These are phyloP conservation scores for Mollisiaceae sp. DNA, from an alignment of 2,329 filamentous ascomycete species.

Conservation along the genomic window DNA sequence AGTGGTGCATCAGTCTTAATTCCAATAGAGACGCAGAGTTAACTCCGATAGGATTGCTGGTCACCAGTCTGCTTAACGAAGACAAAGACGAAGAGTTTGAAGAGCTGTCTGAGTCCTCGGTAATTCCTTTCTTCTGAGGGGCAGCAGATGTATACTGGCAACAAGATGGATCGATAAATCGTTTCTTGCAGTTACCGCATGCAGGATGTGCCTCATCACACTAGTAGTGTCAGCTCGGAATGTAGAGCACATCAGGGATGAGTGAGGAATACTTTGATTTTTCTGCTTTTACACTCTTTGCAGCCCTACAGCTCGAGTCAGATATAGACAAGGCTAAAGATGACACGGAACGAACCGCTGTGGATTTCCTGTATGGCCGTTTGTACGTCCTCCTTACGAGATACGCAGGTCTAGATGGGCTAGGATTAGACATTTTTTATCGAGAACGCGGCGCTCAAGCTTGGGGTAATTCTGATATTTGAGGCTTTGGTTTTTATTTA, in stretches of 20 bases:
- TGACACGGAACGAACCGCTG: background rate
- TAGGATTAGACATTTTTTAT: background rate
- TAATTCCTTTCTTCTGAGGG: background rate
- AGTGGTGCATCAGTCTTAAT: conserved; percentile 26
- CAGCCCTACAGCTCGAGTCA: conserved; percentile 21
- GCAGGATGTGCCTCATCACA: conserved; percentile 24
- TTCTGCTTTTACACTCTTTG: conserved; percentile 24
- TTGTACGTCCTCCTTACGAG: conserved; percentile 8
- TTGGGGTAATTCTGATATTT: background rate
- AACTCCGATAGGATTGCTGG: conserved; percentile 14
- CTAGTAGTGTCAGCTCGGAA: conserved; percentile 11
- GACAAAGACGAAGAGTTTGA: conserved; percentile 10
- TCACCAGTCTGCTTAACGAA: background rate
- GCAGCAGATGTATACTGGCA: conserved; percentile 16
- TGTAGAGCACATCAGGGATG: background rate
- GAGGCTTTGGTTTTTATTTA: background rate
- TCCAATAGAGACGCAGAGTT: conserved; percentile 20
- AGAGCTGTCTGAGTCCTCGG: background rate
- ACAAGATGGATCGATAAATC: conserved; percentile 16
- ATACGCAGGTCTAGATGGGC: background rate
- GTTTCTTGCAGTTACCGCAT: conserved; percentile 23
- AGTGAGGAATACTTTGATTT: conserved; percentile 23
- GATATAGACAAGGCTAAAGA: background rate
- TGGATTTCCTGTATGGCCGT: conserved; percentile 5
- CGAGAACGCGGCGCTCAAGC: background rate